Percentiles rank a stretch among this genome's conserved stretches.
Evolutionary conservation across 2,329 filamentous ascomycete species (phyloP).

Genomic region (Trichoderma guizhouense): DNA sequence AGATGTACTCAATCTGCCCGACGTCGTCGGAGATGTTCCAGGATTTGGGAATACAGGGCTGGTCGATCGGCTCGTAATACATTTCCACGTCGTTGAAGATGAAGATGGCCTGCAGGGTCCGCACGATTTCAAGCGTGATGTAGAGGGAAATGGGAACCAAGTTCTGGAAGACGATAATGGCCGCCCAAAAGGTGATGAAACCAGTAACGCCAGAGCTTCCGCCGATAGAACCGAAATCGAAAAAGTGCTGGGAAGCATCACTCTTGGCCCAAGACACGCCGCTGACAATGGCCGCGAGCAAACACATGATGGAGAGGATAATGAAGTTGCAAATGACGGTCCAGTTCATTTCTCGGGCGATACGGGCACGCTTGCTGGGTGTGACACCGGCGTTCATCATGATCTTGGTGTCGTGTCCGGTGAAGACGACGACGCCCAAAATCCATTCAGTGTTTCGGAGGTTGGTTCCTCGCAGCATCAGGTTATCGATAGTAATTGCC

Average conservation of each 20-base stretch:
- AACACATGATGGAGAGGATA: constrained; percentile 84
- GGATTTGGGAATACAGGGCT: constrained; percentile 92
- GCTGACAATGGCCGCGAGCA: constrained; percentile 79
- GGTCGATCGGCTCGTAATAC: constrained; percentile 94
- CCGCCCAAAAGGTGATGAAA: constrained; percentile 96
- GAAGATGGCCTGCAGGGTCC: constrained; percentile 89
- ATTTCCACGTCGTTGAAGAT: constrained; percentile 95
- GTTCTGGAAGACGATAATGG: constrained; percentile 93
- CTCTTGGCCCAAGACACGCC: constrained; percentile 75
- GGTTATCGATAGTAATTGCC: constrained; percentile 90
- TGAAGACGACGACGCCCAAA: constrained; percentile 88
- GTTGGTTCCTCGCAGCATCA: constrained; percentile 89
- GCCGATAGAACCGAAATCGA: constrained; percentile 83
- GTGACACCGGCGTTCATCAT: constrained; percentile 98
- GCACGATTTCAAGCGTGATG: constrained; percentile 93
- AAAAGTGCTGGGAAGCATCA: constrained; percentile 72
- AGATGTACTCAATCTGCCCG: constrained; percentile 98
- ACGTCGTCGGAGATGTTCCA: constrained; percentile 99
- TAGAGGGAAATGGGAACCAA: constrained; percentile 98
- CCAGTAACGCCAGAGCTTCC: constrained; percentile 73
- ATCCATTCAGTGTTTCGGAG: constrained; percentile 95
- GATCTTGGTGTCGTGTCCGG: constrained; percentile 94
- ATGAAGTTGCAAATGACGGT: constrained; percentile 97
- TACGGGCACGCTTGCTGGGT: constrained; percentile 86
- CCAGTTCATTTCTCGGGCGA: constrained; percentile 92